These are phyloP conservation scores for Aspergillus steynii DNA, from an alignment of 495 filamentous ascomycete species.

Conservation along the genomic window DNA sequence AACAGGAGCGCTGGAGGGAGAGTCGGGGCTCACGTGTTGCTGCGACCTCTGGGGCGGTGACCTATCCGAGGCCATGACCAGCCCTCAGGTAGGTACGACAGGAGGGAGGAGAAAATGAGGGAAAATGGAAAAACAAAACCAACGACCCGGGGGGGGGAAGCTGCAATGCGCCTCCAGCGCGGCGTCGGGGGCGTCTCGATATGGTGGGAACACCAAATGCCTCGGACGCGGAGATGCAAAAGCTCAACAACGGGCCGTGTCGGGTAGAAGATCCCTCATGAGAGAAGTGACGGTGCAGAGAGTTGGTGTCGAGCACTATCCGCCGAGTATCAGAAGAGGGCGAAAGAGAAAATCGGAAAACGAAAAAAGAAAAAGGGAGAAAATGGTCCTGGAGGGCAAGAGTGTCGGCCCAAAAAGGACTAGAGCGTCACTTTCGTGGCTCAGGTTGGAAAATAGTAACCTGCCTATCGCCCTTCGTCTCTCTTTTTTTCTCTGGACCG, in stretches of 20 bases:
- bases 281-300: constrained; percentile 16
- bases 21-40: constrained; percentile 27
- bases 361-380: constrained; percentile 8
- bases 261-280: constrained; percentile 26
- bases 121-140: constrained; percentile 6
- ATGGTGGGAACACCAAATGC: constrained; percentile 22
- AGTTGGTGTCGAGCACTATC: constrained; percentile 17
- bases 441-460: neutral
- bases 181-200: constrained; percentile 14
- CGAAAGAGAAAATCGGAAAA: constrained; percentile 9
- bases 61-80: constrained; percentile 31
- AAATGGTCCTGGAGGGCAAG: constrained; percentile 7
- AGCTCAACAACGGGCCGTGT: constrained; percentile 31
- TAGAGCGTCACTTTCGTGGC: neutral
- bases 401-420: constrained; percentile 2
- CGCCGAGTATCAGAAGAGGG: constrained; percentile 21
- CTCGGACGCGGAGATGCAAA: constrained; percentile 23
- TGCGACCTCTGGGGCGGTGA: constrained; percentile 28
- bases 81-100: constrained; percentile 21
- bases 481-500: constrained; percentile 11
- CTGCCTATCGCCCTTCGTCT: constrained; percentile 1
- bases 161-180: constrained; percentile 11
- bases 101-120: constrained; percentile 12
- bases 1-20: constrained; percentile 17
- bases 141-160: neutral